A percentile compares a stretch with the other conserved stretches of the same genome.
Evolutionary conservation across 2,329 filamentous ascomycete genomes (phyloP).

Genomic region (Triangularia verruculosa): DNA sequence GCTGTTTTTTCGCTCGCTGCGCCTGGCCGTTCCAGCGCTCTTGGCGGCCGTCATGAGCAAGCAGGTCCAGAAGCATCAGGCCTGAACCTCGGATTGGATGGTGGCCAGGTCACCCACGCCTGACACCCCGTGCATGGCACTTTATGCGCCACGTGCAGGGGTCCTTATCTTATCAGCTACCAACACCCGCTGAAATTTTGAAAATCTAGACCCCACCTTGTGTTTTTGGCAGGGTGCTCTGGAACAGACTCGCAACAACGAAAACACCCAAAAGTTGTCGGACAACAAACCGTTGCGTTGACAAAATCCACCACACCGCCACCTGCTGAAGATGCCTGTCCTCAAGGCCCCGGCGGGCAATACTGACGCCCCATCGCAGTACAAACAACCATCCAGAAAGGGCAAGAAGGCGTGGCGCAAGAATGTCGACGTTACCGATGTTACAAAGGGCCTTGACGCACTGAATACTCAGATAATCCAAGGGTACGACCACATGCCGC

Average conservation of each 20-base stretch:
- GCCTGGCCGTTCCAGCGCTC: slow-evolving; percentile 9
- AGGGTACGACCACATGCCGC: slow-evolving; percentile 58
- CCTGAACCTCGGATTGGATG: neutral
- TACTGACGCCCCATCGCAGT: slow-evolving; percentile 68
- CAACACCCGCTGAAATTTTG: slow-evolving; percentile 23
- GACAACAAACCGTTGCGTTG: neutral
- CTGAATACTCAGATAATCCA: slow-evolving; percentile 86
- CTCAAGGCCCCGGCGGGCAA: slow-evolving; percentile 48
- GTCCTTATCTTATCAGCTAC: slow-evolving; percentile 23
- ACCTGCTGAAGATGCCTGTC: slow-evolving; percentile 51
- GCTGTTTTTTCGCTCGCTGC: slow-evolving; percentile 8
- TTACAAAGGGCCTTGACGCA: slow-evolving; percentile 77
- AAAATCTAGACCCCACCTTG: slow-evolving; percentile 20
- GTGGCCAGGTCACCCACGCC: neutral
- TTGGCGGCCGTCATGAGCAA: slow-evolving; percentile 25
- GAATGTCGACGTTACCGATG: slow-evolving; percentile 88
- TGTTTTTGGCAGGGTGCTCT: slow-evolving; percentile 1
- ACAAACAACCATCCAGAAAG: slow-evolving; percentile 87
- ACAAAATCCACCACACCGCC: neutral
- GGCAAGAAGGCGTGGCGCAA: slow-evolving; percentile 99
- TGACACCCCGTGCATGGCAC: neutral
- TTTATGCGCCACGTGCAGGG: slow-evolving; percentile 4
- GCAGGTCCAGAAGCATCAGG: slow-evolving; percentile 3
- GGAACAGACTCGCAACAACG: neutral
- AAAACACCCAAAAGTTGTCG: neutral